Base-by-base conservation (phyloP, 1,284 basidiomycete species). In the Wolfiporia cocos region DNA sequence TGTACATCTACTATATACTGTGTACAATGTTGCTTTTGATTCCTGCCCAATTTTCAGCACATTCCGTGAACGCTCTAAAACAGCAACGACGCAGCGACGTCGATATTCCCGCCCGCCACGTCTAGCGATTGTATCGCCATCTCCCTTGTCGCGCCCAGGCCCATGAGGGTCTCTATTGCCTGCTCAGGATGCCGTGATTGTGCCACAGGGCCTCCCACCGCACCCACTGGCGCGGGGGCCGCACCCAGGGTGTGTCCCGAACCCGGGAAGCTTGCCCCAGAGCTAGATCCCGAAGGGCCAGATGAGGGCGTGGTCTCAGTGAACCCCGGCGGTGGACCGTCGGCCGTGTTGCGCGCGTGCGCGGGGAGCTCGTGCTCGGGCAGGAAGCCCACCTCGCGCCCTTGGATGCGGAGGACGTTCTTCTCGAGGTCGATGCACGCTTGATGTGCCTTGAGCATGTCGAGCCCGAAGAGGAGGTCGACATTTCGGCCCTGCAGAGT, bases 371-470 rank as follows among this genome's bases (percentile, higher is more conserved):
- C 90, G 61, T 99, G 95, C 65, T 99, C 95, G 1, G 91, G 67
- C 9, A 99, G 69, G 73, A 99, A 99, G 7, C 70, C 65, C 6
- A 99, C 85, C 61, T 92, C 86, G 20, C 86, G 76, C 3, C 81
- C 86, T 65, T 92, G 85, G 45, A 99, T 95, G 21, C 93, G 74
- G 14, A 99, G 76, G 10, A 87, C 86, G 55, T 86, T 82, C 62
- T 91, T 90, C 46, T 82, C 74, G 20, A 99, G 77, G 63, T 99
- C 96, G 59, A 99, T 97, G 54, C 81, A 87, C 7, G 93, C 94
- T 62, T 97, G 93, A 59, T 97, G 92, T 1, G 93, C 86, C 65
- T 95, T 98, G 42, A 99, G 79, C 96, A 99, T 99, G 70, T 99
- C 95, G 15, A 99, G 74, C 4, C 95, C 96, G 41, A 99, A 88